Conservation (phyloP, 2,329 filamentous ascomycete species). For the Ophiostoma australiae region DNA sequence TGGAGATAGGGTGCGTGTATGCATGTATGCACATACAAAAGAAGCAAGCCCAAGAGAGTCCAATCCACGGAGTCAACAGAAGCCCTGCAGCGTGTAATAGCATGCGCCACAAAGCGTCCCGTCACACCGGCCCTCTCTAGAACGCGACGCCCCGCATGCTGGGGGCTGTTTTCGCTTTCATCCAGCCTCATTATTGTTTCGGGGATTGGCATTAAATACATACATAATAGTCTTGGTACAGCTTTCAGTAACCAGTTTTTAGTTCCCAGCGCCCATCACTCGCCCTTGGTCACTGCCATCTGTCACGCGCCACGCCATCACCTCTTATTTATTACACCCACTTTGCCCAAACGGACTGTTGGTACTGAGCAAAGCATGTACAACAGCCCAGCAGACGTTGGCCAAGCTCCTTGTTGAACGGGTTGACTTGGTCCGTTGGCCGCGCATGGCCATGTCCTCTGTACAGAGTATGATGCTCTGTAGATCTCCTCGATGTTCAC, state of each 20-base stretch:
- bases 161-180: neutral
- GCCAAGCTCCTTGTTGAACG: too few species aligned
- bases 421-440: too few species aligned
- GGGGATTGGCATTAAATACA: too few species aligned
- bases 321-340: too few species aligned
- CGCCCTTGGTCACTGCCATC: too few species aligned
- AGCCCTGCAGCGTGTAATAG: neutral
- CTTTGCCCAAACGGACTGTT: too few species aligned
- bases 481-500: neutral
- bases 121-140: constrained; percentile 3
- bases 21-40: neutral
- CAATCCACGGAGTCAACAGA: neutral
- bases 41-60: neutral
- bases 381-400: neutral
- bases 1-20: neutral
- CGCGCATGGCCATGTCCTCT: neutral
- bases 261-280: too few species aligned
- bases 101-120: neutral
- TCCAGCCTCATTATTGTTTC: neutral
- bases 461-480: too few species aligned
- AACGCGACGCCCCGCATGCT: neutral
- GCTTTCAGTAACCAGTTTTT: too few species aligned
- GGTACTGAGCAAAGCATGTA: too few species aligned
- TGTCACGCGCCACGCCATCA: too few species aligned
- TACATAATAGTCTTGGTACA: too few species aligned